A percentile compares a stretch with the other conserved stretches of the same genome.
These are phyloP conservation scores for Dryas octopetala DNA, from an alignment of 306 rosid genomes.

Conservation along the genomic window DNA sequence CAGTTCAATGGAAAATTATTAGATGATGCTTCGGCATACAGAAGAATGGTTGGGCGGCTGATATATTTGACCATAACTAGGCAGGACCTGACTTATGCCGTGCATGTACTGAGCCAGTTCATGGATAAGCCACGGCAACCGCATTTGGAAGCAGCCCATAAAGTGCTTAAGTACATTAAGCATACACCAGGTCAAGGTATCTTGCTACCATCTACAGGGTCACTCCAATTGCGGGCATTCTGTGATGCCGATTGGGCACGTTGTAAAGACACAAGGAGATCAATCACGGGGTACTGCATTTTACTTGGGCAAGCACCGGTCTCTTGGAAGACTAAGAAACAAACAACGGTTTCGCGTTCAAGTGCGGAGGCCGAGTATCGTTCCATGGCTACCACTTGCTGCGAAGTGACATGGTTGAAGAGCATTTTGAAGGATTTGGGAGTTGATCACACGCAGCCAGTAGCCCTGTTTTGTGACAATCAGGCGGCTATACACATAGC, in stretches of 20 bases:
- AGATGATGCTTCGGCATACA: neutral
- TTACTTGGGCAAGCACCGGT: neutral
- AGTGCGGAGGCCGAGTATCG: neutral
- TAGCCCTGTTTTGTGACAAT: neutral
- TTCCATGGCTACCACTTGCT: neutral
- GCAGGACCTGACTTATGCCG: neutral
- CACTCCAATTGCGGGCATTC: neutral
- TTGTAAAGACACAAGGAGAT: slow-evolving; percentile 1
- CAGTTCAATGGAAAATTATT: neutral
- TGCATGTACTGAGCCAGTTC: too few species aligned
- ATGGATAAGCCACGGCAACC: too few species aligned
- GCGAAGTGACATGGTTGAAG: neutral
- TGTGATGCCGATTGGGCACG: neutral
- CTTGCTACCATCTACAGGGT: neutral
- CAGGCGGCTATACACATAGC: neutral
- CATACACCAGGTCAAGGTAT: neutral
- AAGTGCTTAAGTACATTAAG: neutral
- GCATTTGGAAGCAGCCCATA: neutral
- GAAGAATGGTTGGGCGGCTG: neutral
- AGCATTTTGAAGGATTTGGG: neutral
- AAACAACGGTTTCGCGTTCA: neutral
- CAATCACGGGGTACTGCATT: neutral
- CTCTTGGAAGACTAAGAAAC: neutral
- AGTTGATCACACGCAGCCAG: neutral
- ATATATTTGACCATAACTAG: neutral